Evolutionary conservation across 129 eudicot genomes (phyloP).

Genomic region (Lactuca sativa): DNA sequence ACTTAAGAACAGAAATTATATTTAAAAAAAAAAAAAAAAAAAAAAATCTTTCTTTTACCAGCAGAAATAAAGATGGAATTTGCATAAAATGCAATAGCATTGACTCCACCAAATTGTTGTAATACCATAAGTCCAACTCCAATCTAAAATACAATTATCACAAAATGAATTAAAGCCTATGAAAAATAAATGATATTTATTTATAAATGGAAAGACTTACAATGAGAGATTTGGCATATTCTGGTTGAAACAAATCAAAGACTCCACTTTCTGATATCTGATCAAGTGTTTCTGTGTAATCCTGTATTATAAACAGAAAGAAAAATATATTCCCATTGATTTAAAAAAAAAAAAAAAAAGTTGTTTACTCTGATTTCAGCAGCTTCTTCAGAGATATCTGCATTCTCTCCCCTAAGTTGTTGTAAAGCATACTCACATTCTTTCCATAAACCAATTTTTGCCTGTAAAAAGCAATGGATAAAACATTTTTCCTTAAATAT

Average conservation of each 20-base stretch:
- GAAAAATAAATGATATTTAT: not conserved
- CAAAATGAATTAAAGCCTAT: conserved; percentile 3
- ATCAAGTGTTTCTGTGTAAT: conserved; percentile 66
- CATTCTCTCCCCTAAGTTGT: conserved; percentile 61
- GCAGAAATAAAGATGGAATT: conserved; percentile 75
- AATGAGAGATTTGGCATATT: conserved; percentile 70
- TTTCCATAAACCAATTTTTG: conserved; percentile 51
- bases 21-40: not conserved
- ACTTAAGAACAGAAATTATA: too few species aligned
- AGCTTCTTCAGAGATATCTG: conserved; percentile 58
- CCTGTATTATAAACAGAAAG: conserved; percentile 1
- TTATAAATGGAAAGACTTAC: conserved; percentile 39
- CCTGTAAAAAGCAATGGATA: conserved; percentile 40
- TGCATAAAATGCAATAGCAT: conserved; percentile 77
- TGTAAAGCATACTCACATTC: conserved; percentile 55
- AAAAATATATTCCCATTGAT: too few species aligned
- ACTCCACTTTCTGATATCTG: conserved; percentile 43
- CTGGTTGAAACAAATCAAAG: conserved; percentile 58
- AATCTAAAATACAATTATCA: conserved; percentile 44
- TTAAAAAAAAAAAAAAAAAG: too few species aligned
- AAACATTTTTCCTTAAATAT: not conserved
- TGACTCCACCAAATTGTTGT: conserved; percentile 89
- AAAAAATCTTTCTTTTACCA: conserved; percentile 43
- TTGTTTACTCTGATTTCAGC: conserved; percentile 63
- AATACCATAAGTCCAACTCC: conserved; percentile 88